Percentiles rank a stretch among this genome's conserved stretches.
These are phyloP conservation scores for Chytriomyces confervae DNA, from an alignment of 192 early-diverging fungal species.

Conservation along the genomic window DNA sequence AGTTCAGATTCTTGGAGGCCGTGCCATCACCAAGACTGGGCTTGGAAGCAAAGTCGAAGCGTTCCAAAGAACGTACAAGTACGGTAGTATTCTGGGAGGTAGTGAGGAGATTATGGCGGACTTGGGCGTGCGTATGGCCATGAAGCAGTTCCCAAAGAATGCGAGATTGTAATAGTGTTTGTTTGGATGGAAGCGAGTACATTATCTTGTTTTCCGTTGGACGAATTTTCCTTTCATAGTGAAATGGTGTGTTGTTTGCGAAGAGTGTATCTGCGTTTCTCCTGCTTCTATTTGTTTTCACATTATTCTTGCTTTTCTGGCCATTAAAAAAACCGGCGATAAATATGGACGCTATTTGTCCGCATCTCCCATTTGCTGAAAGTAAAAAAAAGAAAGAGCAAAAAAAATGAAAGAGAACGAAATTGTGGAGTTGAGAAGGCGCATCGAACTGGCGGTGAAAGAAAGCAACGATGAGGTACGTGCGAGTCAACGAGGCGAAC, in stretches of 20 bases:
- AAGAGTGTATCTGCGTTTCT: not conserved
- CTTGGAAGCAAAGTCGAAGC: constrained; percentile 68
- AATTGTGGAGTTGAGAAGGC: constrained; percentile 10
- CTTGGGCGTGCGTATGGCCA: constrained; percentile 66
- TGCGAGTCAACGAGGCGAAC: not conserved
- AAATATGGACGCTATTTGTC: too few relatives aligned
- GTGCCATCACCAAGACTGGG: constrained; percentile 69
- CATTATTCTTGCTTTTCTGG: not conserved
- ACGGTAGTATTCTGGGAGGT: constrained; percentile 54
- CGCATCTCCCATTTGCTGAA: too few relatives aligned
- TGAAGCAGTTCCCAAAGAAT: constrained; percentile 58
- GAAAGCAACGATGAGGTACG: constrained; percentile 23
- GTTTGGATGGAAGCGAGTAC: constrained; percentile 1
- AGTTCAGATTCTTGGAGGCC: constrained; percentile 73
- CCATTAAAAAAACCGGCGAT: not conserved
- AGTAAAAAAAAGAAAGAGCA: not conserved
- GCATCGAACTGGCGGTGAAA: constrained; percentile 12
- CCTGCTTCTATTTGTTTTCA: not conserved
- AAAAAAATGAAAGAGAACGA: constrained; percentile 9
- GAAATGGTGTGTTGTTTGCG: too few relatives aligned
- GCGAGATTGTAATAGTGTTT: constrained; percentile 17
- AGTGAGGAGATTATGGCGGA: constrained; percentile 64
- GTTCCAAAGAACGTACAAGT: constrained; percentile 70
- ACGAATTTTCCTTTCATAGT: not conserved
- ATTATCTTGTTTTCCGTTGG: not conserved